A percentile compares a stretch with the other conserved stretches of the same genome.
Conservation (phyloP, 768 basidiomycete species). For the Thelephora ganbajun region DNA sequence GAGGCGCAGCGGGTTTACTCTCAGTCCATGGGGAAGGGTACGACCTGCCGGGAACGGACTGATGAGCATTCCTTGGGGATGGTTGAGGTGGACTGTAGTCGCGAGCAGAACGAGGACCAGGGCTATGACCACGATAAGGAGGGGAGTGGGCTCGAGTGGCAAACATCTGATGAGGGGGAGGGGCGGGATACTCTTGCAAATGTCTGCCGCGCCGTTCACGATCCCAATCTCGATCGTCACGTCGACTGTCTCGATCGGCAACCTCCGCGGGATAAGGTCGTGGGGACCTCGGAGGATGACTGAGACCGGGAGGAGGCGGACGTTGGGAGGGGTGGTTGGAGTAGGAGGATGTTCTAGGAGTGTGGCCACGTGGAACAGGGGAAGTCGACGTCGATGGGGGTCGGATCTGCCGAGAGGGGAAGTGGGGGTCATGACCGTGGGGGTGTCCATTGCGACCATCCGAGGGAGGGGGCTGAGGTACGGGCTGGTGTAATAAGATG, state of each 20-base stretch:
- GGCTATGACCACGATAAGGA: constrained; percentile 29
- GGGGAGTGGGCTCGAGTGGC: constrained; percentile 21
- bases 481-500: constrained; percentile 53
- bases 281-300: constrained; percentile 46
- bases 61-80: constrained; percentile 44
- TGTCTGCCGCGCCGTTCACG: constrained; percentile 17
- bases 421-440: constrained; percentile 35
- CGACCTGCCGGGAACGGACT: constrained; percentile 17
- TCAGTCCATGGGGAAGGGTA: background rate
- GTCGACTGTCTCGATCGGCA: constrained; percentile 33
- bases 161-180: background rate
- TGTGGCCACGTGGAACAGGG: constrained; percentile 24
- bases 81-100: constrained; percentile 23
- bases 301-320: constrained; percentile 38
- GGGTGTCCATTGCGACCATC: constrained; percentile 35
- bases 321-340: constrained; percentile 28
- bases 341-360: constrained; percentile 26
- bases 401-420: constrained; percentile 37
- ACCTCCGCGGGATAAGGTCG: constrained; percentile 41
- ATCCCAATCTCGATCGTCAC: constrained; percentile 41
- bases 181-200: constrained; percentile 16
- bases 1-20: background rate
- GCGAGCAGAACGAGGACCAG: constrained; percentile 22
- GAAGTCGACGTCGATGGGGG: constrained; percentile 47
- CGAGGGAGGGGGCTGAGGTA: constrained; percentile 40